Evolutionary conservation across 1,284 basidiomycete genomes (phyloP), one percentile per base, ranked within the genome.

Genomic region (Cryptococcus sp.): DNA sequence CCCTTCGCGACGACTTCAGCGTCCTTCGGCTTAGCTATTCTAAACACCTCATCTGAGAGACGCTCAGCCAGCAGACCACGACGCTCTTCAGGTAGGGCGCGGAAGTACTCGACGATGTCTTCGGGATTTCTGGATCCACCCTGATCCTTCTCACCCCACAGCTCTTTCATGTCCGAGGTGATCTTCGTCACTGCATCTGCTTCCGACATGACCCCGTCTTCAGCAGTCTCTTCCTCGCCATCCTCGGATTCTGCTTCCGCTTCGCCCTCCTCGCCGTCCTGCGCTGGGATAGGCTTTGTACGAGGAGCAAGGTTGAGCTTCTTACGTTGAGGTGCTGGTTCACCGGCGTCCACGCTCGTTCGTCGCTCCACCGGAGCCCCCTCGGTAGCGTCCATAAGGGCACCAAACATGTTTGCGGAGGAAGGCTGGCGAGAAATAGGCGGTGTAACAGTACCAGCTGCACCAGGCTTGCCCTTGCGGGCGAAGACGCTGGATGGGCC

Each of bases 11-110:
- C 87, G 45, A 93, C 82, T 70, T 86, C 82, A 38, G 90, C 91
- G 64, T 93, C 90, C n/a, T 85, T 84, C 75, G 88, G 85, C 81
- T 94, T 96, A 68, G 87, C 85, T 78, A 95, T 89, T 78, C 92
- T 91, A 54, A 86, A 85, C 62, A 93, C 88, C 23, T 90, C 94
- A 75, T 98, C 93, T 47, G 87, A 85, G 58, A 97, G 76, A 71
- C 88, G 88, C 70, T 88, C 87, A 41, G 89, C 83, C 52, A 82
- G 83, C 73, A 91, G 87, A 75, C 87, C 85, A 77, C 70, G 68
- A 27, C 61, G 61, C n/a, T 62, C 60, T 22, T 69, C 66, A 8
- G 73, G 74, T 45, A 79, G 57, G 8, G 91, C 88, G 76, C 88
- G 88, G 68, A 82, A 81, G 73, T 93, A 89, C 70, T 91, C 88